Evolutionary conservation across 2,329 filamentous ascomycete species (phyloP), one percentile per base, ranked within the genome.

Genomic region (Fusarium gaditjirri): DNA sequence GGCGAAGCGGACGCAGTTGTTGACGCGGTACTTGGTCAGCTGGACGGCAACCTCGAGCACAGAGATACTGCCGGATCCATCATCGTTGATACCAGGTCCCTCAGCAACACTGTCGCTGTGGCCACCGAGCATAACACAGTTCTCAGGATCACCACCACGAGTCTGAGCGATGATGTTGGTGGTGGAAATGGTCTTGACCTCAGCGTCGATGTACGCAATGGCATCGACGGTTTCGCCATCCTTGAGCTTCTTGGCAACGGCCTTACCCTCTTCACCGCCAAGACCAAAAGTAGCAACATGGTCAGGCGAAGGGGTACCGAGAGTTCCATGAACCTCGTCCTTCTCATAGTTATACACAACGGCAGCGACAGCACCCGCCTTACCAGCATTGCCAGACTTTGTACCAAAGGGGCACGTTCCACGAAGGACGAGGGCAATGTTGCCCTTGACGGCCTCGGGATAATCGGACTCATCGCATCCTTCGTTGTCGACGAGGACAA

Each of bases 81-180:
- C 91, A 74, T 94, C 92, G 79, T 94, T 94, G 85, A 94, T 94
- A 25, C 92, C 92, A 2, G 90, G 89, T 2, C 90, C 90, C 56
- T 88, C 90, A 1, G 83, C 77, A 21, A 92, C 90, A 68, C 87
- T 88, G 78, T 92, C 90, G 38, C 86, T 89, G 82, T 92, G 90
- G 4, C 85, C 90, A 23, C 90, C 90, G 1, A 91, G 84, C 87
- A 91, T 89, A 49, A 92, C 88, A 74, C 88, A 90, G 81, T 92
- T 91, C 38, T 91, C 83, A 4, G 82, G 83, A 77, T 92, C 90
- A 13, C 90, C 89, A 17, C 80, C 84, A 1, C 80, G 81, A 1
- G 90, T 92, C 81, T 92, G 89, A 5, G 89, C 89, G 53, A 92
- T 82, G 68, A 92, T 85, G 78, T 92, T 92, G 76, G 81, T 84